A percentile compares a stretch with the other conserved stretches of the same genome.
phyloP scores from a whole-genome alignment of 495 filamentous ascomycete genomes.

The Aspergillus ellipticus region DNA sequence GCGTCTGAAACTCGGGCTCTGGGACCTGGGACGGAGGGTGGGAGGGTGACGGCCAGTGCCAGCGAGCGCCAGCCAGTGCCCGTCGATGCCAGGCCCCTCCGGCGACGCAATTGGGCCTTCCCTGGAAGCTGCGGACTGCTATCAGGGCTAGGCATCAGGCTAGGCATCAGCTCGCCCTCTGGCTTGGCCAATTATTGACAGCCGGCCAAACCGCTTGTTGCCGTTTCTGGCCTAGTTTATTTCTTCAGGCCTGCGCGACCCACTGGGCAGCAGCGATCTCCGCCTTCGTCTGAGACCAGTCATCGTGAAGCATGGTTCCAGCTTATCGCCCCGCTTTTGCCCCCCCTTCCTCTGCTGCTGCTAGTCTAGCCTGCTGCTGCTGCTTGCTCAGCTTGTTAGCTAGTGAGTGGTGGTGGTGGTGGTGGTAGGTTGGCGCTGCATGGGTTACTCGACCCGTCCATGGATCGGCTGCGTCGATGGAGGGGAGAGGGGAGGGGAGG shows the following conservation, averaged over 20 bases:
- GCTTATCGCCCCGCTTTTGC: slow-evolving; percentile 25
- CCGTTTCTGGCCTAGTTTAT: slow-evolving; percentile 17
- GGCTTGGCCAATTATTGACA: slow-evolving; percentile 12
- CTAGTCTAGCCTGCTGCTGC: neutral
- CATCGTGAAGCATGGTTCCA: neutral
- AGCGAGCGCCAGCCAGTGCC: neutral
- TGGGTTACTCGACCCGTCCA: slow-evolving; percentile 12
- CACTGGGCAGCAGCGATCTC: slow-evolving; percentile 16
- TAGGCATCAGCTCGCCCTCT: slow-evolving; percentile 15
- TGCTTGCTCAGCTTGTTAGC: neutral
- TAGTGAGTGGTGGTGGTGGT: neutral
- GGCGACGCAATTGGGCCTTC: slow-evolving; percentile 2
- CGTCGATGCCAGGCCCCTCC: neutral
- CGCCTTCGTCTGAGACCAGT: slow-evolving; percentile 15
- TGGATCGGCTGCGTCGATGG: slow-evolving; percentile 3
- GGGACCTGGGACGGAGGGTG: slow-evolving; percentile 15
- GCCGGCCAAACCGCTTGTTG: neutral
- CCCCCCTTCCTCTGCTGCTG: neutral
- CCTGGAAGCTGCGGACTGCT: slow-evolving; percentile 16
- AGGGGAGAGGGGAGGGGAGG: neutral
- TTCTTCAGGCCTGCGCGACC: slow-evolving; percentile 7
- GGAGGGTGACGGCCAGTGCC: neutral
- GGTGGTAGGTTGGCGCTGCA: slow-evolving; percentile 4
- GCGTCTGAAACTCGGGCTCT: slow-evolving; percentile 15
- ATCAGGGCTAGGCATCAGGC: slow-evolving; percentile 21